phyloP scores from a whole-genome alignment of 2,329 filamentous ascomycete species.

The Fusarium anguioides region DNA sequence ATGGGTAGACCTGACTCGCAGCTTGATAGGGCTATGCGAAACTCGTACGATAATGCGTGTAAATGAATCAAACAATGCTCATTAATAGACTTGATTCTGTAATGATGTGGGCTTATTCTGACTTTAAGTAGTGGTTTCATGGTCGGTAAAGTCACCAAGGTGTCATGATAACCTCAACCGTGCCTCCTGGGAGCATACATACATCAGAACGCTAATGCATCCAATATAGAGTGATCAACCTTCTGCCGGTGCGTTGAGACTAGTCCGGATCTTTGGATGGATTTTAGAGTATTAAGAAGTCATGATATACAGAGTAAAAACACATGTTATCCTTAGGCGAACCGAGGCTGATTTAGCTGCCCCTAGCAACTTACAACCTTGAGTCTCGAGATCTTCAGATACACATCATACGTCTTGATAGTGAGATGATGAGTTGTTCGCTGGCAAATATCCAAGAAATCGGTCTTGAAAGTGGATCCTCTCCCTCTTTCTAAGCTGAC shows the following conservation, averaged over 20 bases:
- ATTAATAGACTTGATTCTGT: neutral
- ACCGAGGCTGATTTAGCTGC: neutral
- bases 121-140: neutral
- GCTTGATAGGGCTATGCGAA: neutral
- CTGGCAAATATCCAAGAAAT: constrained; percentile 36
- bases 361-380: neutral
- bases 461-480: constrained; percentile 39
- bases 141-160: neutral
- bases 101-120: neutral
- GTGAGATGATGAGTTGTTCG: constrained; percentile 17
- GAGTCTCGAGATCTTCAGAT: constrained; percentile 20
- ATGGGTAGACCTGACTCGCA: constrained; percentile 2
- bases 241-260: neutral
- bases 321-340: neutral
- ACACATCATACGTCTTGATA: constrained; percentile 39
- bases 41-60: neutral
- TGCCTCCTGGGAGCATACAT: neutral
- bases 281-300: constrained; percentile 2
- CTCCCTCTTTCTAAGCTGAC: constrained; percentile 36
- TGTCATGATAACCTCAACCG: constrained; percentile 10
- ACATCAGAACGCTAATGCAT: neutral
- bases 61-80: neutral
- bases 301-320: constrained; percentile 13
- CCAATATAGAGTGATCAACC: neutral
- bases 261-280: neutral